Evolutionary conservation across 2,329 filamentous ascomycete species (phyloP), one percentile per base, ranked within the genome.

Genomic region (Trichophyton mentagrophytes): DNA sequence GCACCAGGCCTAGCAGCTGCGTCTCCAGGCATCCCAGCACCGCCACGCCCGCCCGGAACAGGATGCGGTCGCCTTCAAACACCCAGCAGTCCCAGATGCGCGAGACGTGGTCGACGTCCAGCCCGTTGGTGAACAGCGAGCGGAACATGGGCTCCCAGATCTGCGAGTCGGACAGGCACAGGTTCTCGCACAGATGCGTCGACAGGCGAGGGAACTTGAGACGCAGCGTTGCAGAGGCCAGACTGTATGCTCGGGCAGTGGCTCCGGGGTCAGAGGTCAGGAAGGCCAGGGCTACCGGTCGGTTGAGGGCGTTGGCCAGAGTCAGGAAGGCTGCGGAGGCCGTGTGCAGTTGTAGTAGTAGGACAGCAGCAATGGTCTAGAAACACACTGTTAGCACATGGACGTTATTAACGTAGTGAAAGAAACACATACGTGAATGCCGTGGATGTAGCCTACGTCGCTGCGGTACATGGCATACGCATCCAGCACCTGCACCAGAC

Each of bases 391-490:
- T 40, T 42, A 40, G 40, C 61, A 62, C 57, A 33, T 56, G 27
- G 7, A 30, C 46, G 47, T 7, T 7, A 30, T 30, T 30, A 30
- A 30, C 27, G 6, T 30, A 7, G 1, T 6, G 5, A 30, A 7
- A 30, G 27, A 7, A 7, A n/a, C n/a, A 69, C 78, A 69, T 65
- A 79, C 75, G 66, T 85, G 83, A 62, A 83, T 80, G 60, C 82
- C 82, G 64, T 79, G 78, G 59, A 81, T 76, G 64, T 83, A 84
- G 59, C 82, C 81, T 44, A 85, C 80, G 65, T 85, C 83, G 57
- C 79, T 79, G 63, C 83, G 80, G 69, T 86, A 86, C 74, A 82
- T 81, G 8, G 80, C 79, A 69, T 85, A 85, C 30, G 83, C 83
- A 64, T 83, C 78, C 63, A 84, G 77, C 8, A 86, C 78, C 67